Base-by-base conservation (phyloP, 176 grass and related monocot genomes). In the Cenchrus fungigraminus region DNA sequence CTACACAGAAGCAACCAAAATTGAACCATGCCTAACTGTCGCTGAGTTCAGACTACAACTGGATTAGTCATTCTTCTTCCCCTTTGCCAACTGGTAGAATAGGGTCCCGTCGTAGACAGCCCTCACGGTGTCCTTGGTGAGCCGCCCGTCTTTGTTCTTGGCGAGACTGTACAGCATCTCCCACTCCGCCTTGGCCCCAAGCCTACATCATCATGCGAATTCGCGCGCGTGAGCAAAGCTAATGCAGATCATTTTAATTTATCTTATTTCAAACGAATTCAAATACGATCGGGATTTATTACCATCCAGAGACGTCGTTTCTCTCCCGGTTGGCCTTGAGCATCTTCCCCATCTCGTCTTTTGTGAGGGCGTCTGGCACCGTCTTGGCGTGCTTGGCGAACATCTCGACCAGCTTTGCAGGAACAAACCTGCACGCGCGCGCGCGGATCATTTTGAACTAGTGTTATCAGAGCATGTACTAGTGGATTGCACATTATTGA, bases 61-160 rank as follows among this genome's bases (percentile, higher is more conserved):
- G 25, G 25, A 25, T 25, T 25, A 25, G 25, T 25, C 25, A 25
- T 25, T 40, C 10, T 89, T 74, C 6, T 78, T 45, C 65, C 78
- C 91, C 40, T 40, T 2, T 4, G 87, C 89, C 88, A 94, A 2
- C 43, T 86, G 72, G 5, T 74, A 5, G 65, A 98, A 96, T 43
- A 99, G 50, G 69, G 22, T 79, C 10, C 97, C 93, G 60, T 99
- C 88, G 58, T 94, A 99, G 12, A 91, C 84, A 54, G 76, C 71
- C 61, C 62, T 82, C 44, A 68, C 66, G 22, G 70, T 85, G 6
- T 87, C 88, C 82, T 91, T 97, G 0, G 57, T 74, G 34, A 99
- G 90, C 11, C 86, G 81, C 2, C 97, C 91, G 17, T 99, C 86
- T 75, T 94, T 90, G 78, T 91, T 89, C 83, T 94, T 87, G 65